Percentiles rank a stretch among this genome's conserved stretches.
phyloP scores from a whole-genome alignment of 352 stramenopile genomes.

The Phytophthora lateralis region DNA sequence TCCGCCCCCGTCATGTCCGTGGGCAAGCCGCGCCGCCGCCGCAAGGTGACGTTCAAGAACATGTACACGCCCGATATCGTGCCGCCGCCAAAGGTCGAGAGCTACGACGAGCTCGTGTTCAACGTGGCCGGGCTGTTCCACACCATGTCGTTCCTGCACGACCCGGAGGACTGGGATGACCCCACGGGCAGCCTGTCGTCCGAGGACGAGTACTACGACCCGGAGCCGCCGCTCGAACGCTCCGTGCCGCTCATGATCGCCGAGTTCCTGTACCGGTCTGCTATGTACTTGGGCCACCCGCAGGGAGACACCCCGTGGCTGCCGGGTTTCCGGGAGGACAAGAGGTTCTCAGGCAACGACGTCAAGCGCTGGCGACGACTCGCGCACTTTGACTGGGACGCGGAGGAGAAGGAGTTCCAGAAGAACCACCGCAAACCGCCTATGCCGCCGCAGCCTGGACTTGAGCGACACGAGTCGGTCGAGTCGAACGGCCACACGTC shows the following conservation, averaged over 20 bases:
- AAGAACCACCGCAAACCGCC: conserved; percentile 18
- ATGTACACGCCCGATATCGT: conserved; percentile 46
- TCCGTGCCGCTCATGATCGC: conserved; percentile 83
- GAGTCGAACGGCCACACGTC: conserved; percentile 38
- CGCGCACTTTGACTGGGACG: conserved; percentile 72
- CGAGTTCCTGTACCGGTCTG: conserved; percentile 79
- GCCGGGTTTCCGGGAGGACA: conserved; percentile 66
- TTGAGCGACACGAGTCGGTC: conserved; percentile 16
- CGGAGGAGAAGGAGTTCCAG: conserved; percentile 50
- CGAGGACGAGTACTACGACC: conserved; percentile 24
- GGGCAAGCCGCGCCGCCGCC: conserved; percentile 24
- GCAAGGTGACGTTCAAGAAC: conserved; percentile 61
- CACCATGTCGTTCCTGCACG: conserved; percentile 58
- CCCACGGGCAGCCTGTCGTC: conserved; percentile 32
- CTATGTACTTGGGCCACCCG: conserved; percentile 66
- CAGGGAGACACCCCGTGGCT: conserved; percentile 58
- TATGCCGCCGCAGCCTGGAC: conserved; percentile 6
- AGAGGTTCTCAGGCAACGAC: conserved; percentile 77
- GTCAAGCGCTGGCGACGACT: conserved; percentile 78
- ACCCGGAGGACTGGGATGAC: conserved; percentile 44
- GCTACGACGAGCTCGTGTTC: conserved; percentile 69
- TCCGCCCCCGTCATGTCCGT: conserved; percentile 31
- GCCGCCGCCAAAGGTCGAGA: conserved; percentile 38
- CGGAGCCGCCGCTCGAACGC: conserved; percentile 50
- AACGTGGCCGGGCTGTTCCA: conserved; percentile 61